Evolutionary conservation across 2,329 filamentous ascomycete genomes (phyloP), one percentile per base, ranked within the genome.

Genomic region (Parastagonospora avenae): DNA sequence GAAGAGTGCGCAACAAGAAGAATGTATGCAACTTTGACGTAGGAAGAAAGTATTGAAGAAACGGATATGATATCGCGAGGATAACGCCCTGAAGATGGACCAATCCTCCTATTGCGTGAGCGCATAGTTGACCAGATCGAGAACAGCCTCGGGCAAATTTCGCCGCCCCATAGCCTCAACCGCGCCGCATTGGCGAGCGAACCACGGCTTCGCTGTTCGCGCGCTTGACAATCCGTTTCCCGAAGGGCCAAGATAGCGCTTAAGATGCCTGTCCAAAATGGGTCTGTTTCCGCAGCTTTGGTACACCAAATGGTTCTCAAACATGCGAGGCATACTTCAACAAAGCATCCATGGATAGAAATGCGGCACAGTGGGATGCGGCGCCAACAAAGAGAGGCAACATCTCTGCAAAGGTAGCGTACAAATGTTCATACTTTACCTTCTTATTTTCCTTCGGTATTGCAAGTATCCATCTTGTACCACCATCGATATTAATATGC

Each of bases 241-340:
- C n/a, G 33, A 24, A 19, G 7, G 16, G 12, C 16, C 16, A 39
- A 12, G 15, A 12, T 12, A 9, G 37, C 37, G 37, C 37, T 39
- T 39, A 37, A 16, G 4, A 37, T 37, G 35, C 35, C 41, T 9
- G 29, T 5, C 9, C n/a, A n/a, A 27, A 14, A n/a, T 9, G 41
- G 41, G 15, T 27, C 8, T 27, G 15, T 14, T 28, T 31, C 30
- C 30, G 15, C 29, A 8, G 33, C 8, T 2, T 5, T 43, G 41
- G 41, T 33, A 43, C 11, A 24, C 15, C 8, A 24, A 15, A 33
- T 15, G 29, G 5, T 6, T 27, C 12, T 43, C 30, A 33, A 43
- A 43, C 41, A 30, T 15, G 16, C 41, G 30, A 43, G 41, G 41
- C 41, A 30, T 30, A 43, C 31, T 43, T 40, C 7, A n/a, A 16